Base-by-base conservation (phyloP, 2,329 filamentous ascomycete species). In the Monosporascus sp. region DNA sequence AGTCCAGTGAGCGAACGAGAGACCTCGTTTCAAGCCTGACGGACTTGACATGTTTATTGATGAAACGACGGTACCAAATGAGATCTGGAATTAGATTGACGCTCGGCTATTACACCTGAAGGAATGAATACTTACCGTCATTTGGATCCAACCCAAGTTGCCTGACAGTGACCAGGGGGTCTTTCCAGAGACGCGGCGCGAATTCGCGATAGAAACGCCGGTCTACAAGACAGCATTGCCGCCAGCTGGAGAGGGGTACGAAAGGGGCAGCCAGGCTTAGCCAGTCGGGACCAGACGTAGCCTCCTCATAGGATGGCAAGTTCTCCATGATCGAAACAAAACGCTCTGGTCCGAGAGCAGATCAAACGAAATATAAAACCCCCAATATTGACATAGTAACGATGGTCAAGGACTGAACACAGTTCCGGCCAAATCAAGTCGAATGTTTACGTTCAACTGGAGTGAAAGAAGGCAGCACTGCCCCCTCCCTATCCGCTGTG, bases 241-340 rank as follows among this genome's bases (percentile, higher is more conserved):
- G 60, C 58, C 77, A 78, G 60, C 78, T 72, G 6, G 60, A 53
- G 43, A 71, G 58, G 2, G 65, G 60, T 47, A 81, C 58, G 57
- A 75, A 77, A 1, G 76, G 73, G 7, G 73, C 76, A 14, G 74
- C 74, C 4, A 82, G 57, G 31, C 65, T 65, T 17, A 82, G 69
- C 78, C 79, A 82, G 69, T 82, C 74, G 50, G 63, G 62, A 9
- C 63, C 67, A 7, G 70, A 61, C 2, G 71, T 74, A 50, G 81
- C 80, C 54, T 82, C 74, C 49, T 72, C 67, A 63, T 84, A 84
- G 0, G 80, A 79, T 1, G 81, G 80, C n/a, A 77, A 72, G 11
- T 62, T 55, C 8, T 70, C 66, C 68, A 72, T 70, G 8, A 49
- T 41, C 14, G n/a, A 15, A 35, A 35, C 1, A 35, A 35, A 5